These are phyloP conservation scores for Saccharomyces hybrid DNA, from an alignment of 1,139 yeast species.

Conservation along the genomic window DNA sequence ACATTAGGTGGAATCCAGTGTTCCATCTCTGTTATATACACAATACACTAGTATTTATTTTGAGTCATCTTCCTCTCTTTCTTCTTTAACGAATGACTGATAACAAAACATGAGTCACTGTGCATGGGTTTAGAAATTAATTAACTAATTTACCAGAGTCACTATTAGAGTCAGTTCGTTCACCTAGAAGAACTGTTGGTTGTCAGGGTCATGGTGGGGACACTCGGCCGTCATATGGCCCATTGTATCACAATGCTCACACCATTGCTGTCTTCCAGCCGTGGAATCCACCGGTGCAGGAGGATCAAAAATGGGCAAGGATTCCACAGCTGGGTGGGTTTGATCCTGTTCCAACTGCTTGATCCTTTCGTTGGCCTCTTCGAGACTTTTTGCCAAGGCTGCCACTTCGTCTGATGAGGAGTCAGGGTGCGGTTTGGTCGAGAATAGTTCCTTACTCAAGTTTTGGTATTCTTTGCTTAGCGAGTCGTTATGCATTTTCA, in stretches of 20 bases:
- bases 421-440: background rate
- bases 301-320: conserved; percentile 50
- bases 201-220: conserved; percentile 42
- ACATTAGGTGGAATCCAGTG: background rate
- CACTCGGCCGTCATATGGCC: conserved; percentile 86
- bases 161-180: background rate
- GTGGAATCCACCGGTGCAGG: conserved; percentile 51
- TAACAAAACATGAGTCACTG: background rate
- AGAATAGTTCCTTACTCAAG: conserved; percentile 14
- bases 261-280: conserved; percentile 72
- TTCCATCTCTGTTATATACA: background rate
- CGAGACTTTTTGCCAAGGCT: conserved; percentile 7
- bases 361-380: conserved; percentile 8
- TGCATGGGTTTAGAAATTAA: conserved; percentile 1
- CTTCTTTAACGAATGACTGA: background rate
- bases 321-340: conserved; percentile 27
- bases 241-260: conserved; percentile 82
- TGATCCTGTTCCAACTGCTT: conserved; percentile 8
- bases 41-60: background rate
- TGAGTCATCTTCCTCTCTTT: background rate
- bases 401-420: conserved; percentile 3
- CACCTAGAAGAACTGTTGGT: conserved; percentile 1
- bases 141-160: background rate
- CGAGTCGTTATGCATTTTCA: conserved; percentile 26
- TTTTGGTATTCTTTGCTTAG: conserved; percentile 22